Evolutionary conservation across 2,329 filamentous ascomycete genomes (phyloP), one percentile per base, ranked within the genome.

Genomic region (Fusarium torulosum): DNA sequence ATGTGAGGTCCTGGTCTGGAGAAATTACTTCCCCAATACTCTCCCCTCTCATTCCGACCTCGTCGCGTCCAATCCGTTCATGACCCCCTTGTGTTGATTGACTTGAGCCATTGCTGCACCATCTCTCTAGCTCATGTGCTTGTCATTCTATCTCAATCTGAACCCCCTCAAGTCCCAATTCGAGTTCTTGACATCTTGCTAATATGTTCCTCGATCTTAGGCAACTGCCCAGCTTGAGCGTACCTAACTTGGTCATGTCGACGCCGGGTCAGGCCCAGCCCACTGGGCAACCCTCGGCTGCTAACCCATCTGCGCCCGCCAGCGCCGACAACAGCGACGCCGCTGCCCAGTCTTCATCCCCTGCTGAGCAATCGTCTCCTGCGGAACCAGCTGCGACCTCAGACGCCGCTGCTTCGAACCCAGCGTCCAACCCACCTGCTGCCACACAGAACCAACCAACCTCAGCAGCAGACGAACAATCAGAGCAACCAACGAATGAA

Each of bases 191-290:
- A 44, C 62, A 50, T 56, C 47, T 57, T 71, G 71, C 79, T 81
- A 74, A 81, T 74, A 78, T 75, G 72, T 63, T 75, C 50, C 69
- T 75, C 62, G 47, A 67, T 53, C 56, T 54, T 57, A 80, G 77
- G 59, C 76, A 75, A 56, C 45, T 72, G 29, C 63, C 53, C 33
- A 63, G 57, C 51, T 51, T 63, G 52, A 67, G 56, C 64, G 66
- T 70, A 19, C 60, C 64, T 52, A 66, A 65, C 63, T 72, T 74
- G 63, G 75, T 66, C 70, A 81, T 81, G 79, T 77, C 76, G 53
- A 69, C 53, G 43, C 71, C 75, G 42, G 72, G 56, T 20, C 51
- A 65, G 51, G 51, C 60, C 63, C 62, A 63, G 57, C 63, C 71
- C 33, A 73, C 72, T 23, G 65, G 60, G 43, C 54, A 59, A n/a